Evolutionary conservation across 495 filamentous ascomycete genomes (phyloP).

Genomic region (Letharia lupina): DNA sequence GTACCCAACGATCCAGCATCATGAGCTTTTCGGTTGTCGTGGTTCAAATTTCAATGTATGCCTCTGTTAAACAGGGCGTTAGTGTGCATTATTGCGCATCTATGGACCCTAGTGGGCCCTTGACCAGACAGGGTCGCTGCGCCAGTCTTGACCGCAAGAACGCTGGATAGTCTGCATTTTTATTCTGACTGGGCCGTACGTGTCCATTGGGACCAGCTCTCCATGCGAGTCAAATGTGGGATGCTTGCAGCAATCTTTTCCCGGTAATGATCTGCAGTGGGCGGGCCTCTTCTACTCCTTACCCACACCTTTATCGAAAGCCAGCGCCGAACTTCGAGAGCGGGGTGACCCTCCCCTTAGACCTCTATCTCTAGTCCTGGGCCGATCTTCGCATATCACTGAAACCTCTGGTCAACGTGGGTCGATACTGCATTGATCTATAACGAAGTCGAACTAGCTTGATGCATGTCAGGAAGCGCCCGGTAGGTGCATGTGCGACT

Average conservation of each 20-base stretch:
- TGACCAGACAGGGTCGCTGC: background rate
- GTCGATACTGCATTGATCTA: background rate
- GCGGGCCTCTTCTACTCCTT: background rate
- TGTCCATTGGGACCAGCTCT: too few species aligned
- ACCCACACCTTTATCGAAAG: background rate
- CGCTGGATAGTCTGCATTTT: background rate
- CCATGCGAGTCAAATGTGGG: background rate
- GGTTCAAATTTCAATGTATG: background rate
- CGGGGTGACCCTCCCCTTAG: background rate
- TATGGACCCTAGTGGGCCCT: too few species aligned
- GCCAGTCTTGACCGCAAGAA: background rate
- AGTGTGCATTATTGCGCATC: background rate
- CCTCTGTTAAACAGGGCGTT: background rate
- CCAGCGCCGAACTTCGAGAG: background rate
- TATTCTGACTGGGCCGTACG: too few species aligned
- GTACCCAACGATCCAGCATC: background rate
- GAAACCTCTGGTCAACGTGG: background rate
- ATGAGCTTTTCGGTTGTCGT: background rate
- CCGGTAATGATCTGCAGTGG: background rate
- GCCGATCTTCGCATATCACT: background rate
- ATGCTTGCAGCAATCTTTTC: background rate
- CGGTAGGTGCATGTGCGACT: background rate
- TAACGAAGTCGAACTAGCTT: background rate
- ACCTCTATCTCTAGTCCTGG: background rate
- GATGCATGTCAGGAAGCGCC: background rate